A percentile compares a stretch with the other conserved stretches of the same genome.
phyloP scores from a whole-genome alignment of 163 green algal genomes.

The Prototheca wickerhamii region DNA sequence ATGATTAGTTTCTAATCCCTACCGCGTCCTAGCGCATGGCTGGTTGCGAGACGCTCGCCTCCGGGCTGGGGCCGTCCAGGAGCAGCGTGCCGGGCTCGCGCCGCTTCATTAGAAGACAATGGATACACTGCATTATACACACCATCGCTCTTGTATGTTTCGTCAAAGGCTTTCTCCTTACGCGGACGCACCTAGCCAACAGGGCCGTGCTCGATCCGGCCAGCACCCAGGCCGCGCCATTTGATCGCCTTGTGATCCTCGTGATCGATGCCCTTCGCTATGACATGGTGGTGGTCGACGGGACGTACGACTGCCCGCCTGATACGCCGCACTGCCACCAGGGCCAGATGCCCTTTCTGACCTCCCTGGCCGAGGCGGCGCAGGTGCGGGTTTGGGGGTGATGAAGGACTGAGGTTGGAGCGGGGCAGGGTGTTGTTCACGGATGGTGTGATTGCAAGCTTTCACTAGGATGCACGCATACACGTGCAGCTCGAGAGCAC shows the following conservation, averaged over 20 bases:
- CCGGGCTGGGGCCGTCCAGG: too few relatives aligned
- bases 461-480: not conserved
- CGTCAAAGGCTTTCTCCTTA: conserved; percentile 26
- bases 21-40: too few relatives aligned
- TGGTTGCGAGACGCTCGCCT: too few relatives aligned
- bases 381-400: not conserved
- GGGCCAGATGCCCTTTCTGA: conserved; percentile 24
- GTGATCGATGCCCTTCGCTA: conserved; percentile 34
- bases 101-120: conserved; percentile 79
- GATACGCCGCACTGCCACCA: conserved; percentile 11
- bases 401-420: too few relatives aligned
- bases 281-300: conserved; percentile 27
- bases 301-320: conserved; percentile 15
- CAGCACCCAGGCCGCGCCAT: not conserved
- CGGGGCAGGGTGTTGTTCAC: too few relatives aligned
- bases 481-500: not conserved
- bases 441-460: too few relatives aligned
- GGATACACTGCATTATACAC: conserved; percentile 8
- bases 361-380: not conserved
- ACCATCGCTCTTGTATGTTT: conserved; percentile 13
- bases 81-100: conserved; percentile 37
- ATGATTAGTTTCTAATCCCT: too few relatives aligned
- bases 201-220: not conserved
- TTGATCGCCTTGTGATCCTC: conserved; percentile 24
- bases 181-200: conserved; percentile 18